Evolutionary conservation across 2,329 filamentous ascomycete genomes (phyloP).

Genomic region (Claviceps pazoutovae): DNA sequence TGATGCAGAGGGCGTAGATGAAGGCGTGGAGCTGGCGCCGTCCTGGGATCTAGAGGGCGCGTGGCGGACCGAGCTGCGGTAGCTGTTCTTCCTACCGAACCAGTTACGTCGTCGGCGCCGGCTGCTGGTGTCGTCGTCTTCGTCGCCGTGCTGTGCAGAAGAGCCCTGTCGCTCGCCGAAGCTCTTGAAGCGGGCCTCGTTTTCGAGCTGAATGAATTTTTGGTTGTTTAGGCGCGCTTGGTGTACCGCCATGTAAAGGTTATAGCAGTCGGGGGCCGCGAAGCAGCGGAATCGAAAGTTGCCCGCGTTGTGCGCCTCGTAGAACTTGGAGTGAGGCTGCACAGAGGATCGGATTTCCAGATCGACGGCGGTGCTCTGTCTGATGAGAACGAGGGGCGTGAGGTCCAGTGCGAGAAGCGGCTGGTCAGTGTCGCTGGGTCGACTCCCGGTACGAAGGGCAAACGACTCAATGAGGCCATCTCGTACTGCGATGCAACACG

Average conservation of each 20-base stretch:
- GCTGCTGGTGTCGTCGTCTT: constrained; percentile 7
- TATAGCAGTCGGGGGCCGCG: constrained; percentile 62
- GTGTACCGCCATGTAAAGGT: constrained; percentile 77
- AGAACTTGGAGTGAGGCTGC: constrained; percentile 55
- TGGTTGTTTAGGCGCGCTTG: constrained; percentile 82
- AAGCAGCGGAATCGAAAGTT: constrained; percentile 87
- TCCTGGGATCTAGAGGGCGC: constrained; percentile 57
- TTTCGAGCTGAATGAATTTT: constrained; percentile 60
- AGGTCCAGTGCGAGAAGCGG: constrained; percentile 63
- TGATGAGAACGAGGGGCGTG: constrained; percentile 78
- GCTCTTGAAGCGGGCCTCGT: constrained; percentile 56
- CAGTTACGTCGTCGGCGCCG: constrained; percentile 35
- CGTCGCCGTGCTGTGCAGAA: constrained; percentile 16
- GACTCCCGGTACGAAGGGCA: constrained; percentile 22
- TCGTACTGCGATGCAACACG: constrained; percentile 41
- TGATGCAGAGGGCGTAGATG: constrained; percentile 51
- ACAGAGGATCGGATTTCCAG: constrained; percentile 87
- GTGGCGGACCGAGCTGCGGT: constrained; percentile 43
- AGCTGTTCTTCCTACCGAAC: constrained; percentile 52
- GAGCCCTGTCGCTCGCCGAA: constrained; percentile 43
- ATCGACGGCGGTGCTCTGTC: constrained; percentile 82
- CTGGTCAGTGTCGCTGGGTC: constrained; percentile 18
- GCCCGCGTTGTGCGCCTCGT: constrained; percentile 42
- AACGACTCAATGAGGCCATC: constrained; percentile 47
- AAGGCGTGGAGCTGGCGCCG: constrained; percentile 52